Percentiles rank a stretch among this genome's conserved stretches.
phyloP scores from a whole-genome alignment of 805 yeast genomes.

The Ogataea philodendri region DNA sequence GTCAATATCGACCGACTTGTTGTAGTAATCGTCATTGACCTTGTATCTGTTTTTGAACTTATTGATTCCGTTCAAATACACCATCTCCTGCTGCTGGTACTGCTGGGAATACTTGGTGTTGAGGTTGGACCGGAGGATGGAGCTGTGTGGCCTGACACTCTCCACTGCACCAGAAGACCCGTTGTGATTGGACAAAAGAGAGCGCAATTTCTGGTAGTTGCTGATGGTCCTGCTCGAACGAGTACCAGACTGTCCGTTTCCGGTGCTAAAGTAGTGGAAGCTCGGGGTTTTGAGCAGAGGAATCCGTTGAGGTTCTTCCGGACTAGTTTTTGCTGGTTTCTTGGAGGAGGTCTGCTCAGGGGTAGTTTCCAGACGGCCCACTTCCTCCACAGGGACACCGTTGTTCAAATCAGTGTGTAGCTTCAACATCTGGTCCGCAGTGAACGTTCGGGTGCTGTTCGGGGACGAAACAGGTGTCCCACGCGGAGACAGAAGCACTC shows the following conservation, averaged over 20 bases:
- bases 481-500: constrained; percentile 32
- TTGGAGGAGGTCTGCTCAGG: constrained; percentile 4
- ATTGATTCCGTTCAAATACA: constrained; percentile 46
- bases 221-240: constrained; percentile 18
- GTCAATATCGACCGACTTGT: constrained; percentile 44
- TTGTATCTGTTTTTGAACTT: constrained; percentile 32
- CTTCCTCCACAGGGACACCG: constrained; percentile 7
- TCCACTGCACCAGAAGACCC: constrained; percentile 10
- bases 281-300: constrained; percentile 8
- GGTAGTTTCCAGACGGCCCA: constrained; percentile 1
- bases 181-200: constrained; percentile 12
- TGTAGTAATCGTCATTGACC: constrained; percentile 51
- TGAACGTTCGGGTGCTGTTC: constrained; percentile 16
- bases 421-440: constrained; percentile 17
- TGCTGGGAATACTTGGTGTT: constrained; percentile 36
- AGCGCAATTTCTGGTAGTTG: constrained; percentile 21
- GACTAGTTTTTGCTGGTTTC: constrained; percentile 6
- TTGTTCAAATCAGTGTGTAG: constrained; percentile 11
- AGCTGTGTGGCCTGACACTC: constrained; percentile 28
- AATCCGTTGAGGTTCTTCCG: constrained; percentile 9
- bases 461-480: constrained; percentile 34
- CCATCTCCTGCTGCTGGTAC: constrained; percentile 53
- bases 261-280: constrained; percentile 6
- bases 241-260: constrained; percentile 11
- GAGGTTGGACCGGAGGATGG: constrained; percentile 32